Evolutionary conservation across 352 stramenopile species (phyloP).

Genomic region (Globisporangium middletonii): DNA sequence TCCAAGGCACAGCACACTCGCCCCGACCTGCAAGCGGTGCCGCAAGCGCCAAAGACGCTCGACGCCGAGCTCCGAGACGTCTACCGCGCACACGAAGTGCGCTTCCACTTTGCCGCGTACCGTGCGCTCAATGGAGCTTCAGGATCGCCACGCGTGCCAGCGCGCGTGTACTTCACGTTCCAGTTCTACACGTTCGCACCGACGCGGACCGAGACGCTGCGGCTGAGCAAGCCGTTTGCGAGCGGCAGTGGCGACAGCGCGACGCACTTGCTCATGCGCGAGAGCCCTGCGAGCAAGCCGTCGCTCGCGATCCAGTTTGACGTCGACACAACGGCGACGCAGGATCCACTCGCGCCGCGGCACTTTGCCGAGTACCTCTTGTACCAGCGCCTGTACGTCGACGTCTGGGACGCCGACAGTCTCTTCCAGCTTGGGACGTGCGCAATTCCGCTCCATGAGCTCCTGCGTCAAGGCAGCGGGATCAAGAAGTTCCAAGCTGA

Average conservation of each 20-base stretch:
- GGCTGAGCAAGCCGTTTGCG: conserved; percentile 52
- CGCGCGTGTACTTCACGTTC: conserved; percentile 87
- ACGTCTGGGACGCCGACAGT: conserved; percentile 92
- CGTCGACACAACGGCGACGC: conserved; percentile 55
- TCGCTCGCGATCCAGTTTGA: conserved; percentile 71
- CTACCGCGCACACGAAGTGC: conserved; percentile 81
- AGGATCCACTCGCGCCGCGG: conserved; percentile 58
- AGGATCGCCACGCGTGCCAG: conserved; percentile 10
- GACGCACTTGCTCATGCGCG: conserved; percentile 61
- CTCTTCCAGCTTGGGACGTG: conserved; percentile 86
- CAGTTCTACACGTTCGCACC: conserved; percentile 90
- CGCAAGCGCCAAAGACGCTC: conserved; percentile 31
- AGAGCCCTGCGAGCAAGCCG: conserved; percentile 53
- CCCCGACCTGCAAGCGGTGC: conserved; percentile 13
- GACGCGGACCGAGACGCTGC: conserved; percentile 81
- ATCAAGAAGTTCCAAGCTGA: conserved; percentile 89
- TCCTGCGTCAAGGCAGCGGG: conserved; percentile 86
- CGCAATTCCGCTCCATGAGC: conserved; percentile 74
- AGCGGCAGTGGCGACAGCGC: conserved; percentile 24
- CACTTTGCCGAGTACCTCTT: conserved; percentile 87
- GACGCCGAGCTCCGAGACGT: conserved; percentile 71
- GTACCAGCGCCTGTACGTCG: conserved; percentile 79
- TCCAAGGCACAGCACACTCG: conserved; percentile 8
- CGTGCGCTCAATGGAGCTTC: conserved; percentile 15
- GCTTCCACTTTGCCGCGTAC: conserved; percentile 89